Percentiles rank a stretch among this genome's conserved stretches.
These are phyloP conservation scores for Dissophora ornata DNA, from an alignment of 192 early-diverging fungal genomes.

Conservation along the genomic window DNA sequence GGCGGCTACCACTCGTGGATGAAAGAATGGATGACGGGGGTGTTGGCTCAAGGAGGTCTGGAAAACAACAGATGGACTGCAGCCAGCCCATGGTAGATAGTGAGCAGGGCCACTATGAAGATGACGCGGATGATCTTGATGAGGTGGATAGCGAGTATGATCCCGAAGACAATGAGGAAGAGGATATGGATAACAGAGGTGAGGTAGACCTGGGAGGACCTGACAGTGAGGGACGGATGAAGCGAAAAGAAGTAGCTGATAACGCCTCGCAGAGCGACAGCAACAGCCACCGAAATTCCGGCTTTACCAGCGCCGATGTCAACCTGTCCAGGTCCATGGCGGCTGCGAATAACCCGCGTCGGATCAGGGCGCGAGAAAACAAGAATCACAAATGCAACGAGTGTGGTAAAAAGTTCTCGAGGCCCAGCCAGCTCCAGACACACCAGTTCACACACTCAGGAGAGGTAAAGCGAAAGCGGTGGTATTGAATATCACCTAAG, in stretches of 20 bases:
- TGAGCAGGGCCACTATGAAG: background rate
- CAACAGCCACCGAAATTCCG: background rate
- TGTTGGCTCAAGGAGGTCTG: no score
- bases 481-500: no score
- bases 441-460: conserved; percentile 43
- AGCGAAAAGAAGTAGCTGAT: background rate
- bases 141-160: no score
- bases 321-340: background rate
- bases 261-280: conserved; percentile 1
- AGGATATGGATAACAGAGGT: background rate
- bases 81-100: background rate
- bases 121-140: background rate
- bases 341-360: background rate
- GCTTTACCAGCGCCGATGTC: background rate
- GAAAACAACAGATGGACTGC: no score
- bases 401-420: conserved; percentile 37
- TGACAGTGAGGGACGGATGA: background rate
- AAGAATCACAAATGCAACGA: conserved; percentile 32
- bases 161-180: background rate
- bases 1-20: no score
- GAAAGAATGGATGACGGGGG: no score
- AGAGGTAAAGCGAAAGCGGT: conserved; percentile 19
- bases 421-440: conserved; percentile 38
- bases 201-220: conserved; percentile 1
- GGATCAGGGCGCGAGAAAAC: conserved; percentile 15